Base-by-base conservation (phyloP, 1,284 basidiomycete genomes). In the Gastroboletus turbinatus region DNA sequence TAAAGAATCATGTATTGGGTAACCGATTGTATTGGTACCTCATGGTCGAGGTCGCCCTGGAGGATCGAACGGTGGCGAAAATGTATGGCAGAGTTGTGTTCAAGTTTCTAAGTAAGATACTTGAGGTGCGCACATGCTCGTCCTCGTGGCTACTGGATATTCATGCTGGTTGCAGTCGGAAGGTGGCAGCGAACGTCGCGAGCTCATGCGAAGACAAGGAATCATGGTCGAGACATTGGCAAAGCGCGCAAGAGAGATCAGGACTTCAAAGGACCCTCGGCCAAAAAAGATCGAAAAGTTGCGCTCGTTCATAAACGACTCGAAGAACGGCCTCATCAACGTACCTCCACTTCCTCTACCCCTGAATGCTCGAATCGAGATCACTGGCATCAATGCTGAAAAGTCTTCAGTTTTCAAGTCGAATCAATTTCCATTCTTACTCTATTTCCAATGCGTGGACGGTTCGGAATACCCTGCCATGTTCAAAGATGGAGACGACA, bases 401-500 rank as follows among this genome's bases (percentile, higher is more conserved):
- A 92, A 92, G 67, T 96, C 94, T 16, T 92, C 90, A 10, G 88
- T 99, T 30, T 99, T 99, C 83, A 99, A 99, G 73, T 98, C 95
- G 42, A 98, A 96, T 66, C 86, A 98, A 51, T 93, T 90, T 61
- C 97, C 97, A 0, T 80, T 99, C 47, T 80, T 96, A 19, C 78
- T 99, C 13, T 94, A 92, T 74, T 96, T 98, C 70, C 87, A 93
- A 67, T 89, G 89, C 59, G 75, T 84, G 40, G 82, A 88, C 60
- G 83, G 87, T 7, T 79, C 80, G 35, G 89, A 94, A 68, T 99
- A 92, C 71, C 91, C 95, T 0, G 82, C 98, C 48, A 99, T 99
- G 61, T 98, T 98, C 81, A 99, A 99, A 74, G 96, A 98, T 63
- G 97, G 97, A 7, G 97, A 99, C 70, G 97, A 99, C 70, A 87